Conservation (phyloP, 768 basidiomycete species). For the Auricularia cornea region DNA sequence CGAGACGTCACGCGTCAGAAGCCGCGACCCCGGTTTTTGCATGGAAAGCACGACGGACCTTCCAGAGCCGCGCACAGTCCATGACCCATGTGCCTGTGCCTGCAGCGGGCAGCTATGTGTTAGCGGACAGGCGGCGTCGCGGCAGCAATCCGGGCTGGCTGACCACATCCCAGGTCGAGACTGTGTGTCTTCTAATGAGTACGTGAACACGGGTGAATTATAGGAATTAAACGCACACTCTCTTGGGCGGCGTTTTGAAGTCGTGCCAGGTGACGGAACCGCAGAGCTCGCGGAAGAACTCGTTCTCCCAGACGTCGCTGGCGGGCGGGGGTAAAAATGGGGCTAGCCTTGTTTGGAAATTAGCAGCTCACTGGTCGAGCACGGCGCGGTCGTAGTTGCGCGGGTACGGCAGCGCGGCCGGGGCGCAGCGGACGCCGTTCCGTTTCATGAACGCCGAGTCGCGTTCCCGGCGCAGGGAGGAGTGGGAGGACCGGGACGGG, state of each 20-base stretch:
- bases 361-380: constrained; percentile 53
- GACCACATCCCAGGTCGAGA: constrained; percentile 68
- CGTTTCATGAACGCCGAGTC: background rate
- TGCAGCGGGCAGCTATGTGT: constrained; percentile 18
- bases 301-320: constrained; percentile 65
- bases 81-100: constrained; percentile 72
- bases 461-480: background rate
- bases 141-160: constrained; percentile 14
- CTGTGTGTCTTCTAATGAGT: no score
- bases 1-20: constrained; percentile 4
- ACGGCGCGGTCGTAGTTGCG: constrained; percentile 54
- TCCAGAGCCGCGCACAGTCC: constrained; percentile 56
- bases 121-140: background rate
- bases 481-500: background rate
- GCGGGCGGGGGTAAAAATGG: background rate
- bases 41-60: constrained; percentile 27
- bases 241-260: constrained; percentile 49
- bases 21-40: background rate
- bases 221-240: constrained; percentile 37
- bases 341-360: constrained; percentile 4
- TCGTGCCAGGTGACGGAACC: constrained; percentile 58
- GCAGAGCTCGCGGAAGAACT: constrained; percentile 44
- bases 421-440: background rate
- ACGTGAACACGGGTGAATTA: no score
- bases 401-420: constrained; percentile 50